phyloP scores from a whole-genome alignment of 2,329 filamentous ascomycete genomes.

The Chaetomiaceae sp. region DNA sequence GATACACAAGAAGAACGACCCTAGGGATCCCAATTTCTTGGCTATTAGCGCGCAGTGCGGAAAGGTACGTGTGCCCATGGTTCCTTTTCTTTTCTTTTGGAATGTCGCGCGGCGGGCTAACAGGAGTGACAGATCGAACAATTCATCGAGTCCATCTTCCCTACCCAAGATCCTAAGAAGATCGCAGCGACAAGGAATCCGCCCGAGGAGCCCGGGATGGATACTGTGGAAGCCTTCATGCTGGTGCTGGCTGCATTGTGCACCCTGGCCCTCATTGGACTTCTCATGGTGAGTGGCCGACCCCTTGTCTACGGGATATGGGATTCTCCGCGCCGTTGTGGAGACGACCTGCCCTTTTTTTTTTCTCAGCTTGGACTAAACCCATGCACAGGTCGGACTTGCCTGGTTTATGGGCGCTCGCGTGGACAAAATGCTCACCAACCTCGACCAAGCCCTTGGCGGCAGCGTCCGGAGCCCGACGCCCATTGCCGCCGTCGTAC shows the following conservation, averaged over 20 bases:
- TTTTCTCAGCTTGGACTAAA: constrained; percentile 7
- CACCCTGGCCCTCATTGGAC: constrained; percentile 67
- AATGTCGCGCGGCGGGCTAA: constrained; percentile 5
- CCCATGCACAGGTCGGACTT: constrained; percentile 58
- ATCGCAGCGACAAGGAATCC: constrained; percentile 34
- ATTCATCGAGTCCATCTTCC: constrained; percentile 93
- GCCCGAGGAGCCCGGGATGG: constrained; percentile 42
- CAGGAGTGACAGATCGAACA: constrained; percentile 67
- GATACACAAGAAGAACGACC: constrained; percentile 92
- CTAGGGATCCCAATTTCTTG: constrained; percentile 85
- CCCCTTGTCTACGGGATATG: constrained; percentile 8
- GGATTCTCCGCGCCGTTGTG: constrained; percentile 11
- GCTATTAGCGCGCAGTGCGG: constrained; percentile 88
- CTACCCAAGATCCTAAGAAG: constrained; percentile 68
- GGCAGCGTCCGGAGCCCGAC: constrained; percentile 9
- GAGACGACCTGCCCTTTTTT: neutral
- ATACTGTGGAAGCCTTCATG: constrained; percentile 58
- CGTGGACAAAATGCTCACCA: constrained; percentile 65
- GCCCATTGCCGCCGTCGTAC: constrained; percentile 7
- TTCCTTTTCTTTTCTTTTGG: neutral
- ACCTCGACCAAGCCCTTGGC: constrained; percentile 38
- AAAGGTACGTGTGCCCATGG: constrained; percentile 51
- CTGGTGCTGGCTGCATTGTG: constrained; percentile 63
- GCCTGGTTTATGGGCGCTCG: constrained; percentile 79
- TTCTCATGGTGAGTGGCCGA: constrained; percentile 66